phyloP scores from a whole-genome alignment of 1,284 basidiomycete genomes.

The Puccinia coronata region DNA sequence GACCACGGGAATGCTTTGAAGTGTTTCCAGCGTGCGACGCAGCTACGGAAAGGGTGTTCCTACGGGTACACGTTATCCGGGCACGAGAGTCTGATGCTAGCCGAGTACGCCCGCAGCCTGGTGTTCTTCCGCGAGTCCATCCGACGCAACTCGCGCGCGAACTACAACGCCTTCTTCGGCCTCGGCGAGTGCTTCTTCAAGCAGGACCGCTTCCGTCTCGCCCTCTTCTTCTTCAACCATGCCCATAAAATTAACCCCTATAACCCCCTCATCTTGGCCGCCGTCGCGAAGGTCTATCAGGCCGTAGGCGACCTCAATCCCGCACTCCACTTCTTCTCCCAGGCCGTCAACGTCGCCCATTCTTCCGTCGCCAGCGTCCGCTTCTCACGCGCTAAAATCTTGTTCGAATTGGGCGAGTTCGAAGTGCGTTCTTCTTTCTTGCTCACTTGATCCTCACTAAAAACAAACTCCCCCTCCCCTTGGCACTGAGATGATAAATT shows the following conservation, averaged over 20 bases:
- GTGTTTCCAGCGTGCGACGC: conserved; percentile 81
- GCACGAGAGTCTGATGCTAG: conserved; percentile 83
- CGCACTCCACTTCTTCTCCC: conserved; percentile 69
- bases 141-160: conserved; percentile 73
- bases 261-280: conserved; percentile 84
- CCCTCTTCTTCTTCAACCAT: conserved; percentile 89
- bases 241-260: conserved; percentile 84
- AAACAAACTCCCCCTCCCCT: too few relatives aligned
- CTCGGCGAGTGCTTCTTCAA: conserved; percentile 88
- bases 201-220: conserved; percentile 82
- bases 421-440: conserved; percentile 65
- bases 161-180: conserved; percentile 99
- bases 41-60: conserved; percentile 12
- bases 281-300: conserved; percentile 81
- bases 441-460: not conserved
- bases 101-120: conserved; percentile 84
- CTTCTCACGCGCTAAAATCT: conserved; percentile 83
- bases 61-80: conserved; percentile 92
- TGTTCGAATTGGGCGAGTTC: conserved; percentile 77
- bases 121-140: conserved; percentile 85
- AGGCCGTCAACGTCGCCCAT: conserved; percentile 76
- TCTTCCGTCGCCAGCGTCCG: conserved; percentile 77
- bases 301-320: conserved; percentile 78
- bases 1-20: conserved; percentile 85
- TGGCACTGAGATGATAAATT: too few relatives aligned